Evolutionary conservation across 2,329 filamentous ascomycete species (phyloP).

Genomic region (Fusarium multiceps): DNA sequence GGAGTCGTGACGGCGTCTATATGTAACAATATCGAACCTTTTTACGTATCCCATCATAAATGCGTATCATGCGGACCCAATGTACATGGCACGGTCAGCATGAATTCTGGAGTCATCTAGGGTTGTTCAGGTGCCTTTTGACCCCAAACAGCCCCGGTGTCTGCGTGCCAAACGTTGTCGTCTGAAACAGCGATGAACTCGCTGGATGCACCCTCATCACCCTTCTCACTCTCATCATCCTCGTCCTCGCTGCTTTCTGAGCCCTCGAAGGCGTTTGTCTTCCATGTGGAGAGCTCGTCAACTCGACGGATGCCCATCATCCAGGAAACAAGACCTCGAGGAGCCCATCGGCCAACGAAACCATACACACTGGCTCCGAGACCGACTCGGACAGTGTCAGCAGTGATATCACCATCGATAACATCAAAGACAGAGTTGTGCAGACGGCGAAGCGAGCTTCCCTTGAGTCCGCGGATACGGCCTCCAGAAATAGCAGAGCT

Average conservation of each 20-base stretch:
- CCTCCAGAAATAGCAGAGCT: slow-evolving; percentile 66
- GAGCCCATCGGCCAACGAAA: slow-evolving; percentile 84
- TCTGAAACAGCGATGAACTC: slow-evolving; percentile 65
- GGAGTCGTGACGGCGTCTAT: slow-evolving; percentile 50
- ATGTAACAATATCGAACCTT: slow-evolving; percentile 40
- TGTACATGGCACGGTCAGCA: slow-evolving; percentile 24
- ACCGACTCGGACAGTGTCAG: slow-evolving; percentile 79
- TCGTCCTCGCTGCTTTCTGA: slow-evolving; percentile 52
- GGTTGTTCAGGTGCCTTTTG: slow-evolving; percentile 43
- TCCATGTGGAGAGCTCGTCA: slow-evolving; percentile 66
- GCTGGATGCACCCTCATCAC: slow-evolving; percentile 46
- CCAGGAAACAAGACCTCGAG: slow-evolving; percentile 83
- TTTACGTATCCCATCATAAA: slow-evolving; percentile 44
- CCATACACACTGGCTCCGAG: slow-evolving; percentile 87
- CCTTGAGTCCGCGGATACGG: slow-evolving; percentile 69
- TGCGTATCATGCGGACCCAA: slow-evolving; percentile 30
- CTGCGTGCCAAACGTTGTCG: slow-evolving; percentile 57
- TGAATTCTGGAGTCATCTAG: slow-evolving; percentile 27
- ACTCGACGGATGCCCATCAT: slow-evolving; percentile 86
- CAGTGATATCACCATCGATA: slow-evolving; percentile 72
- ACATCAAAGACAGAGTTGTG: slow-evolving; percentile 93
- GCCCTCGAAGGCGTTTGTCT: slow-evolving; percentile 56
- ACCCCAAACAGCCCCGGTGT: slow-evolving; percentile 60
- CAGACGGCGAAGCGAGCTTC: slow-evolving; percentile 80
- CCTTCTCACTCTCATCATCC: slow-evolving; percentile 50